Percentiles rank a stretch among this genome's conserved stretches.
Conservation (phyloP, 2,329 filamentous ascomycete genomes). For the Diaporthe ampelina region DNA sequence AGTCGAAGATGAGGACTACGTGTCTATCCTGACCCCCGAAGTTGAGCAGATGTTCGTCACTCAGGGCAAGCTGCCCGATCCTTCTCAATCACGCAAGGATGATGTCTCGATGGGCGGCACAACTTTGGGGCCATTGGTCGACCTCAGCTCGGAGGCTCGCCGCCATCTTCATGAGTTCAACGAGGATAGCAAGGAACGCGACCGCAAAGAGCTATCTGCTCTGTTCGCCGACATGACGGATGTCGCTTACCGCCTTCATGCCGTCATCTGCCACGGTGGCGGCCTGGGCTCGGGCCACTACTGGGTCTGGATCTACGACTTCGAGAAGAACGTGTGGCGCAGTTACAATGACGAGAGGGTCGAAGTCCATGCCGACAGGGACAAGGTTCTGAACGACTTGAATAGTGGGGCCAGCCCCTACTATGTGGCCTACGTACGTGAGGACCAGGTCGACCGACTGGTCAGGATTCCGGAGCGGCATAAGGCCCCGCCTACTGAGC, state of each 20-base stretch:
- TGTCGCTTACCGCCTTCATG: conserved; percentile 85
- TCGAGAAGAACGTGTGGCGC: conserved; percentile 84
- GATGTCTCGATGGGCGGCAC: conserved; percentile 19
- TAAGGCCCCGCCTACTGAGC: background rate
- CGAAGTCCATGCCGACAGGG: conserved; percentile 73
- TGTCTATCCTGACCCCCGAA: conserved; percentile 42
- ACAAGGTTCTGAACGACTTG: conserved; percentile 77
- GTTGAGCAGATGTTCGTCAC: conserved; percentile 48
- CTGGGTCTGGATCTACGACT: conserved; percentile 97
- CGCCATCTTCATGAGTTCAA: conserved; percentile 31
- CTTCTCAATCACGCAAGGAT: background rate
- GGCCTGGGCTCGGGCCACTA: conserved; percentile 85
- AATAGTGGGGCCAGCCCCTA: conserved; percentile 78
- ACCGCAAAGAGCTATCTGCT: conserved; percentile 52
- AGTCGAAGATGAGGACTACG: conserved; percentile 41
- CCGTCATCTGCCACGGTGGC: conserved; percentile 92
- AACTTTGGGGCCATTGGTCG: background rate
- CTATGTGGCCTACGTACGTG: conserved; percentile 53
- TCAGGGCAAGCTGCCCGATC: conserved; percentile 50
- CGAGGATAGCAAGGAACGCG: conserved; percentile 24
- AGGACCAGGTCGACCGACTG: conserved; percentile 46
- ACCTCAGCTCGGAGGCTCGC: conserved; percentile 29
- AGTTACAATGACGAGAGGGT: conserved; percentile 95
- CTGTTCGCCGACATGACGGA: conserved; percentile 75
- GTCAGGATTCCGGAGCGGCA: conserved; percentile 42